Evolutionary conservation across 345 rosid species (phyloP).

Genomic region (Lumnitzera racemosa): DNA sequence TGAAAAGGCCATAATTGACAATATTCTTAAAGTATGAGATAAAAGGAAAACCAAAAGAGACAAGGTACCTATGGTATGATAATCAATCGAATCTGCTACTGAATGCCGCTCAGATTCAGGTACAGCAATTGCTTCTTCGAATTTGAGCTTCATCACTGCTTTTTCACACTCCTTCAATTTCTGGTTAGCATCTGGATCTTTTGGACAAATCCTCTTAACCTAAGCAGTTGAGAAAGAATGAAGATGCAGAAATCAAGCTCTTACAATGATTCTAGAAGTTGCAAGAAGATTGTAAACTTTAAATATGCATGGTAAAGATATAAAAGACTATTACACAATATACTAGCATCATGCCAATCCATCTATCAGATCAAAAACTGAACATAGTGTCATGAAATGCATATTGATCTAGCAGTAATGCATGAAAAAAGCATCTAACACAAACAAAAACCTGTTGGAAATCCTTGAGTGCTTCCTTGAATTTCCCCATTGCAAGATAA

Average conservation of each 20-base stretch:
- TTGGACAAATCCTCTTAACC: constrained; percentile 83
- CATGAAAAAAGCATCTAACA: no score
- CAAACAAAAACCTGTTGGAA: constrained; percentile 69
- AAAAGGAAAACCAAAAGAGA: neutral
- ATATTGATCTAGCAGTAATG: no score
- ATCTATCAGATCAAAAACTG: no score
- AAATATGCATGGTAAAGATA: no score
- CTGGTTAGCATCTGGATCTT: constrained; percentile 91
- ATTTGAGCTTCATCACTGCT: constrained; percentile 87
- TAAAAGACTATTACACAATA: no score
- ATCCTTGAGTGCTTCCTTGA: constrained; percentile 90
- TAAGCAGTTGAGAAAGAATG: constrained; percentile 6
- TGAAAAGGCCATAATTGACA: neutral
- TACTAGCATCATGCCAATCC: no score
- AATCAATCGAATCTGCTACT: constrained; percentile 84
- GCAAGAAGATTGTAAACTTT: no score
- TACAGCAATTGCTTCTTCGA: constrained; percentile 91
- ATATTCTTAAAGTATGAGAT: neutral
- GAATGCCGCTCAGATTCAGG: constrained; percentile 68
- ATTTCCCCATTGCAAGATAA: constrained; percentile 91
- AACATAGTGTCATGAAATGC: no score
- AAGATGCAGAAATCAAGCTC: no score
- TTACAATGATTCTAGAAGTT: no score
- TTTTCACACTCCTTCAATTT: constrained; percentile 90
- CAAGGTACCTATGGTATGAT: constrained; percentile 59